Percentiles rank a stretch among this genome's conserved stretches.
These are phyloP conservation scores for Daedaleopsis sinensis DNA, from an alignment of 768 basidiomycete genomes.

Conservation along the genomic window DNA sequence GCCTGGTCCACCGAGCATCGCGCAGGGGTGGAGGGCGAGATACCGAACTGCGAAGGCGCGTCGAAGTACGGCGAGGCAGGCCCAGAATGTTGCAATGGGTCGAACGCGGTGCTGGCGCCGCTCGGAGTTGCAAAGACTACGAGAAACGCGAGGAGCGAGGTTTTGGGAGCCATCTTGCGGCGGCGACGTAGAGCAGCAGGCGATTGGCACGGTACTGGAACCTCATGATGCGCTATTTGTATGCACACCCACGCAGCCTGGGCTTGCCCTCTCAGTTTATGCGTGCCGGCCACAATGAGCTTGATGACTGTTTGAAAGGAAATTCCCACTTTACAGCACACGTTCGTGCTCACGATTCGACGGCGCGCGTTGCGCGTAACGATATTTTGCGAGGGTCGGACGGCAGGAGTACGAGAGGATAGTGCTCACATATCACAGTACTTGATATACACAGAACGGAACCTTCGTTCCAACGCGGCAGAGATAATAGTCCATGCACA, in stretches of 20 bases:
- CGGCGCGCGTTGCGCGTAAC: no score
- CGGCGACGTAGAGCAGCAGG: background rate
- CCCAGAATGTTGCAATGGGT: constrained; percentile 47
- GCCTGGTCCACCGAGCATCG: constrained; percentile 47
- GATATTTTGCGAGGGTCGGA: no score
- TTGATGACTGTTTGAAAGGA: background rate
- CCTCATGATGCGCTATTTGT: no score
- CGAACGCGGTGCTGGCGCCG: constrained; percentile 23
- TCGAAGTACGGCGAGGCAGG: constrained; percentile 47
- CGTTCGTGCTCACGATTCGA: constrained; percentile 3
- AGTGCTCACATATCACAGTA: no score
- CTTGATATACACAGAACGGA: no score
- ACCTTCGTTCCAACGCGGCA: no score
- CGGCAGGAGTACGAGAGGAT: no score
- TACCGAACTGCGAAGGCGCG: constrained; percentile 41
- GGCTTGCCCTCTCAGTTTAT: no score
- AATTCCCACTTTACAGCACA: background rate
- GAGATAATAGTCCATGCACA: no score
- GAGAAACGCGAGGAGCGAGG: background rate
- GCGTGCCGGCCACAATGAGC: no score
- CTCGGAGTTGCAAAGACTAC: background rate
- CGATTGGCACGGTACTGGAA: no score
- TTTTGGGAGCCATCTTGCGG: background rate
- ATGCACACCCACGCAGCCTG: no score
- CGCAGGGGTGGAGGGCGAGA: constrained; percentile 35